Evolutionary conservation across 306 rosid species (phyloP).

Genomic region (Purshia tridentata): DNA sequence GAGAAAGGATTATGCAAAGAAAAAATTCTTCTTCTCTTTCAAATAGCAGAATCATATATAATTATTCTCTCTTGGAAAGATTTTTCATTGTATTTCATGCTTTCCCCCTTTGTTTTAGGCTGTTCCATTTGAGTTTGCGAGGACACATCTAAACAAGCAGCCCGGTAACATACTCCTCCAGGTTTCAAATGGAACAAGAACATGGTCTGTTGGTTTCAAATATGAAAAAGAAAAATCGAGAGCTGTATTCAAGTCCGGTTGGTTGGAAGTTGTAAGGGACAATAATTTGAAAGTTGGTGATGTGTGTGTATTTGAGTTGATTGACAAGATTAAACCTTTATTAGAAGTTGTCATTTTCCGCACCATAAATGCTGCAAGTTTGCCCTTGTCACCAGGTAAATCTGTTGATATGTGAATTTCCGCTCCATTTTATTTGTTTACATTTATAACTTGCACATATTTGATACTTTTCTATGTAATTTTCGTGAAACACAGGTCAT

Average conservation of each 20-base stretch:
- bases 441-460: too few species aligned
- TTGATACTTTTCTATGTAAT: too few species aligned
- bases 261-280: conserved; percentile 5
- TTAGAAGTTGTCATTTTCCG: background rate
- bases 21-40: too few species aligned
- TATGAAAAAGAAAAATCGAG: background rate
- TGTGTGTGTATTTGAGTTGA: conserved; percentile 16
- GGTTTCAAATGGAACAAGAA: background rate
- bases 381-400: too few species aligned
- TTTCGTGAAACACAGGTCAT: too few species aligned
- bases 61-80: background rate
- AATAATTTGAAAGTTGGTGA: conserved; percentile 15
- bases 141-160: background rate
- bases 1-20: too few species aligned
- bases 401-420: too few species aligned
- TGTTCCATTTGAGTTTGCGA: background rate
- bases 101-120: background rate
- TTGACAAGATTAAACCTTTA: background rate
- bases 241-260: background rate
- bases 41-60: background rate
- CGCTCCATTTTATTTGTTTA: too few species aligned
- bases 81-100: background rate
- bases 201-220: background rate
- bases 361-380: background rate
- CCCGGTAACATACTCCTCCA: background rate